Conservation (phyloP, 2,329 filamentous ascomycete genomes). For the Tolypocladium endophyticum region DNA sequence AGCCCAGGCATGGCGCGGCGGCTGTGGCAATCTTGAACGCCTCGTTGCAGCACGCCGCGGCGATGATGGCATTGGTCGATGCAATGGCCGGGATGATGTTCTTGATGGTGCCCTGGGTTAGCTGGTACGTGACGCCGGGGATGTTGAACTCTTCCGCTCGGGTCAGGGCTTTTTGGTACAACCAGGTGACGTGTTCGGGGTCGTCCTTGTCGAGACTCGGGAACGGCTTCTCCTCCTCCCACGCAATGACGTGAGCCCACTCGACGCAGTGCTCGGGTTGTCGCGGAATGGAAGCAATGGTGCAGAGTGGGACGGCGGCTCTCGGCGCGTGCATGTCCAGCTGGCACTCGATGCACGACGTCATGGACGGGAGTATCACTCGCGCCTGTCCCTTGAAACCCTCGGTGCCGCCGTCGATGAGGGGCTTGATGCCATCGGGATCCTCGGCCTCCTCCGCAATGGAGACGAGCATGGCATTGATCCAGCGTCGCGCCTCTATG, state of each 20-base stretch:
- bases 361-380: slow-evolving; percentile 84
- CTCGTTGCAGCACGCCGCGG: slow-evolving; percentile 92
- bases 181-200: slow-evolving; percentile 94
- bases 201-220: slow-evolving; percentile 88
- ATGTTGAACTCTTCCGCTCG: slow-evolving; percentile 87
- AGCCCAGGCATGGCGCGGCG: slow-evolving; percentile 68
- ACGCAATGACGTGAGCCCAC: slow-evolving; percentile 97
- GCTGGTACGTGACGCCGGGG: slow-evolving; percentile 81
- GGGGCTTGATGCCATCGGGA: slow-evolving; percentile 77
- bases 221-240: slow-evolving; percentile 79
- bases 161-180: slow-evolving; percentile 73
- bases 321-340: slow-evolving; percentile 98
- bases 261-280: slow-evolving; percentile 98
- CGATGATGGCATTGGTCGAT: slow-evolving; percentile 93
- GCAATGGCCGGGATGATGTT: slow-evolving; percentile 99
- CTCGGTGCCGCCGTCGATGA: slow-evolving; percentile 95
- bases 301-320: slow-evolving; percentile 92
- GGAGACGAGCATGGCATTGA: slow-evolving; percentile 84
- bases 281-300: slow-evolving; percentile 87
- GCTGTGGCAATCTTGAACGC: slow-evolving; percentile 87
- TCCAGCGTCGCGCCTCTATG: slow-evolving; percentile 96
- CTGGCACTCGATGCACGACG: slow-evolving; percentile 95
- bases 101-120: slow-evolving; percentile 96
- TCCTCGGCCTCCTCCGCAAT: slow-evolving; percentile 73
- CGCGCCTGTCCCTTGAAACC: slow-evolving; percentile 96